phyloP scores from a whole-genome alignment of 192 early-diverging fungal species.

The Funneliformis geosporum region DNA sequence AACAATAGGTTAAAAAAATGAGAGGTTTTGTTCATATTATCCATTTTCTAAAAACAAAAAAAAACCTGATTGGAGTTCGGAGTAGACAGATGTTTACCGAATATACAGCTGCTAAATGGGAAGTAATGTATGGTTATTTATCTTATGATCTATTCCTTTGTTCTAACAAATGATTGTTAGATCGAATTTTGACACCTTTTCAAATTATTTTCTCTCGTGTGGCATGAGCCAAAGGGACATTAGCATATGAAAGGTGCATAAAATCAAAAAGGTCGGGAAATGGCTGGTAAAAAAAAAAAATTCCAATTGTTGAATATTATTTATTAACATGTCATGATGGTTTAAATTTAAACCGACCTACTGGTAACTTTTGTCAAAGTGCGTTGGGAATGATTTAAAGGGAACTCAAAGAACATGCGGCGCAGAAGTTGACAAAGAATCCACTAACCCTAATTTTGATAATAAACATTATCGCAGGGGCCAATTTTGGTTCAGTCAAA shows the following conservation, averaged over 20 bases:
- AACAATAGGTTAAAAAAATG: too few relatives aligned
- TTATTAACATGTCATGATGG: too few relatives aligned
- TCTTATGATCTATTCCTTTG: not conserved
- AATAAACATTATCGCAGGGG: not conserved
- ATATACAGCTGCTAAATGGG: not conserved
- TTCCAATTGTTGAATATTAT: too few relatives aligned
- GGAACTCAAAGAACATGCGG: too few relatives aligned
- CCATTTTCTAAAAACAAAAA: too few relatives aligned
- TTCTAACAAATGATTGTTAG: not conserved
- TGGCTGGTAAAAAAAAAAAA: too few relatives aligned
- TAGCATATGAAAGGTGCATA: not conserved
- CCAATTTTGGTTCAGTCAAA: not conserved
- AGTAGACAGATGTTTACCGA: not conserved
- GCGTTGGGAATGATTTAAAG: too few relatives aligned
- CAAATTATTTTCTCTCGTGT: not conserved
- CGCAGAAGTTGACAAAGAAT: not conserved
- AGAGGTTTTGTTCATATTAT: too few relatives aligned
- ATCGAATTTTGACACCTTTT: not conserved
- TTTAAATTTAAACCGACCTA: too few relatives aligned
- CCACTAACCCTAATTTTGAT: not conserved
- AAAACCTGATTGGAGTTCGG: too few relatives aligned
- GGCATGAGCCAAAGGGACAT: not conserved
- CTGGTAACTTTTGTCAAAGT: too few relatives aligned
- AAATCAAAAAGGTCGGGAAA: too few relatives aligned
- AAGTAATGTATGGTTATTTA: not conserved